Percentiles rank a stretch among this genome's conserved stretches.
These are phyloP conservation scores for Hymenoscyphus repandus DNA, from an alignment of 2,329 filamentous ascomycete species.

Conservation along the genomic window DNA sequence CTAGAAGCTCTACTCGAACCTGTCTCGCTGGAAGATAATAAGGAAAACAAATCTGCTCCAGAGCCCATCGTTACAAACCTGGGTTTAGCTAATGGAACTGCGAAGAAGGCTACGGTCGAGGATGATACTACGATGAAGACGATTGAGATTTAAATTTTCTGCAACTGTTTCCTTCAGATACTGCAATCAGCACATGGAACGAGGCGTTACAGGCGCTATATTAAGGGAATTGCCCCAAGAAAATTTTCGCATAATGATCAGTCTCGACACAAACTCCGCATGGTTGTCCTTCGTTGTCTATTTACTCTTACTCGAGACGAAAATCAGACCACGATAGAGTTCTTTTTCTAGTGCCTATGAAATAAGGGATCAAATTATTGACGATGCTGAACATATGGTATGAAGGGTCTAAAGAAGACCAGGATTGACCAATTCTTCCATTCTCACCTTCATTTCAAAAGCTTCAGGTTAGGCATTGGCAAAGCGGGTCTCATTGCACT, in stretches of 20 bases:
- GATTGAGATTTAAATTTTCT: conserved; percentile 30
- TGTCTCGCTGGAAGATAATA: conserved; percentile 23
- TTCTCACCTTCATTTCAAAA: conserved; percentile 9
- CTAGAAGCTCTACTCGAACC: conserved; percentile 26
- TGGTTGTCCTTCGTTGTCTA: conserved; percentile 14
- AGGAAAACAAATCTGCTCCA: conserved; percentile 25
- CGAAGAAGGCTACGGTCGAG: conserved; percentile 29
- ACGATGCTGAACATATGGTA: conserved; percentile 14
- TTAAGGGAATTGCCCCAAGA: conserved; percentile 10
- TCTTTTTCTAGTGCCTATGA: neutral
- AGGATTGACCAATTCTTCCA: conserved; percentile 3
- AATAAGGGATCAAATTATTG: conserved; percentile 15
- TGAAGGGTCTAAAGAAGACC: conserved; percentile 9
- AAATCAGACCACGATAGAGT: neutral
- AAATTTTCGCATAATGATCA: conserved; percentile 20
- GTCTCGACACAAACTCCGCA: conserved; percentile 17
- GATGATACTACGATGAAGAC: conserved; percentile 33
- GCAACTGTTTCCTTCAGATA: conserved; percentile 11
- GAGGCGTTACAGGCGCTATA: conserved; percentile 26
- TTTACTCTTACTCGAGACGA: conserved; percentile 2
- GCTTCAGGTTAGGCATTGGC: conserved; percentile 12
- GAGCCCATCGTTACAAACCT: conserved; percentile 14
- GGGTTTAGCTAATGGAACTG: conserved; percentile 21
- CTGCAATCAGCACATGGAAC: conserved; percentile 13
- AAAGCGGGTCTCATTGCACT: conserved; percentile 4